Base-by-base conservation (phyloP, 306 rosid species). In the Medicago arabica region DNA sequence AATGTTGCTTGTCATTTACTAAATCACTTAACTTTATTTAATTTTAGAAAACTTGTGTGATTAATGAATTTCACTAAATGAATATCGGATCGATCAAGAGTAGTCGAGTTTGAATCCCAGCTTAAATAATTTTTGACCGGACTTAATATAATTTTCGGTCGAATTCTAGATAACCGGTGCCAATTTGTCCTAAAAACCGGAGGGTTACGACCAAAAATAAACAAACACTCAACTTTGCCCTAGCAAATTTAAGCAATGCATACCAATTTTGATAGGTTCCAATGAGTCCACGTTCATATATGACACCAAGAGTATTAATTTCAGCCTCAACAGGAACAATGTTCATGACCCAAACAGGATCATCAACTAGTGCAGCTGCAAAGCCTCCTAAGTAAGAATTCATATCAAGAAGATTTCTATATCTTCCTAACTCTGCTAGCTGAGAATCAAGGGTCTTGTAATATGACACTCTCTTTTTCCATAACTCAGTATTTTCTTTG, bases 231-330 rank as follows among this genome's bases (percentile, higher is more conserved):
- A 76, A 17, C 10, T 76, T 72, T 62, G 13, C 16, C 58, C 21
- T 16, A 66, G 16, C 23, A 73, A 74, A 72, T 9, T 31, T 7
- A 18, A 47, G 7, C 55, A 80, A 21, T 0, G 25, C 79, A 60
- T 87, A 93, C 99, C 99, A 96, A 64, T 88, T 90, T 15, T 96
- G 99, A 71, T 90, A 96, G 54, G 98, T 92, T 81, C 99, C 99
- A 12, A 96, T 89, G 58, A 92, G 77, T 68, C 99, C 99, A 19
- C 98, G 87, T 80, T 96, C 98, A 44, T 58, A 96, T 19, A 96
- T 80, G 75, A 78, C 97, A 31, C 96, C 99, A 57, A 96, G 99
- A 41, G 98, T 90, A 81, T 92, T 88, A 54, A 83, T 69, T 62
- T 89, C 79, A 4, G 97, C 83, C 67, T 96, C 91, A 62, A 89